Conservation (phyloP, 2,329 filamentous ascomycete species). For the Delphinella strobiligena region DNA sequence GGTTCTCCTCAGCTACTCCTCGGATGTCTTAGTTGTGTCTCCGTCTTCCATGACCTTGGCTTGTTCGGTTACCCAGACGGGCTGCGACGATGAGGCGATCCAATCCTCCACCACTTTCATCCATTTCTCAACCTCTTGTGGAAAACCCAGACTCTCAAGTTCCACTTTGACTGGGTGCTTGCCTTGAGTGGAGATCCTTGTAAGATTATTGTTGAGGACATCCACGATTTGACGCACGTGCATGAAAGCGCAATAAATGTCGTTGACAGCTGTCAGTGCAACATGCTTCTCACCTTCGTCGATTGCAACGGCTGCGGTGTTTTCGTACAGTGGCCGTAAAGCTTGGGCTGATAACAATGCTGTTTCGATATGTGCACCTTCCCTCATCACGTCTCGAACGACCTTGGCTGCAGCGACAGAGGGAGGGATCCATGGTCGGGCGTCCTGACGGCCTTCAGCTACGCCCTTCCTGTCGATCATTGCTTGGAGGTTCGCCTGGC, state of each 20-base stretch:
- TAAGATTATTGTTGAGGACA: background rate
- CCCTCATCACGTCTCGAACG: background rate
- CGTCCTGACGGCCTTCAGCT: too few species aligned
- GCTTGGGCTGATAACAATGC: background rate
- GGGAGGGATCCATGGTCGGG: too few species aligned
- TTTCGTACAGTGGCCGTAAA: background rate
- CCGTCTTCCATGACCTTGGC: too few species aligned
- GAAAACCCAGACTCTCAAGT: background rate
- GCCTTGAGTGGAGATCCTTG: background rate
- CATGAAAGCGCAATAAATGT: background rate
- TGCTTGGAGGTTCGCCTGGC: too few species aligned
- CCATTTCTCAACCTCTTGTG: conserved; percentile 1
- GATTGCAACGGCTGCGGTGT: background rate
- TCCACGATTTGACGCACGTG: background rate
- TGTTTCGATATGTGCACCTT: background rate
- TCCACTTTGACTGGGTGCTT: background rate
- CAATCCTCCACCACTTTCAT: background rate
- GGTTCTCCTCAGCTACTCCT: too few species aligned
- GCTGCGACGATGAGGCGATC: background rate
- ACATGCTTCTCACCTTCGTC: conserved; percentile 1
- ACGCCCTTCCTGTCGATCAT: too few species aligned
- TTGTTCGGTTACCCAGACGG: background rate
- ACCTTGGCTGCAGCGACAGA: background rate
- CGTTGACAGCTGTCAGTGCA: conserved; percentile 2
- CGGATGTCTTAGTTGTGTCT: too few species aligned